Conservation (phyloP, 805 yeast genomes). For the Saturnispora kantuleensis region DNA sequence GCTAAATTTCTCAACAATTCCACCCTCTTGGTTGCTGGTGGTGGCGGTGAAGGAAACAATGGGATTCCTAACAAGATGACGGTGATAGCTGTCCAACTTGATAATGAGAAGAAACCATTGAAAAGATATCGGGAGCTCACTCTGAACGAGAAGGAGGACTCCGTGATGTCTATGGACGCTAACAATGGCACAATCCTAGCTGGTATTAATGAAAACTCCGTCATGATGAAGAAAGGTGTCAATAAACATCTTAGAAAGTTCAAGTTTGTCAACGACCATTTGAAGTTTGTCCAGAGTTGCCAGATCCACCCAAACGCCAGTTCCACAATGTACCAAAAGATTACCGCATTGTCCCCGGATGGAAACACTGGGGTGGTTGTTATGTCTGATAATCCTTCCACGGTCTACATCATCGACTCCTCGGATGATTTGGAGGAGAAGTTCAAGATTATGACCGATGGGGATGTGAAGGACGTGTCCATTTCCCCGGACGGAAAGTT, state of each 20-base stretch:
- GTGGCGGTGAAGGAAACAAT: slow-evolving; percentile 91
- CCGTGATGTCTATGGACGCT: slow-evolving; percentile 76
- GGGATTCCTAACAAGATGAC: slow-evolving; percentile 82
- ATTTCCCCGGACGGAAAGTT: slow-evolving; percentile 59
- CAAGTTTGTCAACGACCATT: slow-evolving; percentile 48
- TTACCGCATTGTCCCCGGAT: slow-evolving; percentile 46
- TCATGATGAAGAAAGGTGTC: slow-evolving; percentile 45
- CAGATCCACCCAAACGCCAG: slow-evolving; percentile 43
- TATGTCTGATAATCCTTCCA: slow-evolving; percentile 56
- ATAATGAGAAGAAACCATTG: slow-evolving; percentile 35
- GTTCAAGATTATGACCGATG: slow-evolving; percentile 41
- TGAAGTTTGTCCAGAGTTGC: slow-evolving; percentile 49
- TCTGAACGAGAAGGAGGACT: slow-evolving; percentile 54
- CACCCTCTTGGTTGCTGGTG: slow-evolving; percentile 72
- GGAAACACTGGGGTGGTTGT: slow-evolving; percentile 59
- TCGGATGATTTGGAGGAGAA: slow-evolving; percentile 40
- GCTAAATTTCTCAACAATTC: slow-evolving; percentile 56
- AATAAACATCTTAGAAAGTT: slow-evolving; percentile 68
- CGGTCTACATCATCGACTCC: slow-evolving; percentile 51
- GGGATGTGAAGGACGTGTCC: slow-evolving; percentile 54
- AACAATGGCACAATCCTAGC: slow-evolving; percentile 45
- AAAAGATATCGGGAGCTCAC: slow-evolving; percentile 53
- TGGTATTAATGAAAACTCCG: slow-evolving; percentile 67
- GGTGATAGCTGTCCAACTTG: slow-evolving; percentile 49
- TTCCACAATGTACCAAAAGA: slow-evolving; percentile 54